Conservation (phyloP, 140 eudicot species). For the Oenanthe javanica region DNA sequence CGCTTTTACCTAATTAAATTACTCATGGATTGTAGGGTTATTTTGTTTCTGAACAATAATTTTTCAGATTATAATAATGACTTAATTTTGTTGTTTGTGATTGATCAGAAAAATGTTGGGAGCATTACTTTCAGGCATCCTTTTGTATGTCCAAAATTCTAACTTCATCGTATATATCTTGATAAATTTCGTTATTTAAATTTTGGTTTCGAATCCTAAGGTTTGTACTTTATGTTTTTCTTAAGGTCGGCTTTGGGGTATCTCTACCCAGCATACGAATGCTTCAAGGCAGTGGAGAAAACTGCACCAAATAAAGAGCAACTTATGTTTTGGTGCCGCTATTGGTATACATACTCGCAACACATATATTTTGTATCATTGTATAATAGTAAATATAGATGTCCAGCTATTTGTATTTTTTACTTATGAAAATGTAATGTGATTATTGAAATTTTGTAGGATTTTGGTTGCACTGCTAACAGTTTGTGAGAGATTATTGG, state of each 20-base stretch:
- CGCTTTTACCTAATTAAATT: too few species aligned
- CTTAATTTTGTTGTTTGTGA: neutral
- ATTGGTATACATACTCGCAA: neutral
- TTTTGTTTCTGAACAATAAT: too few species aligned
- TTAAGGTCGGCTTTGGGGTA: constrained; percentile 2
- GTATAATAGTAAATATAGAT: too few species aligned
- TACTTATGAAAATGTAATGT: neutral
- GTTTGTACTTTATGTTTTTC: neutral
- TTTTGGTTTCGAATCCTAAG: neutral
- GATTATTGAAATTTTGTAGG: neutral
- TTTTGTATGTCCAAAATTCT: neutral
- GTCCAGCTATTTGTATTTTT: neutral
- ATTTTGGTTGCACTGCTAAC: constrained; percentile 9
- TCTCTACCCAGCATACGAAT: constrained; percentile 5
- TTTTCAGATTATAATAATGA: neutral
- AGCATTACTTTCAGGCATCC: constrained; percentile 3
- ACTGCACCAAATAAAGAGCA: neutral
- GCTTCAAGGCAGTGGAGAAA: constrained; percentile 11
- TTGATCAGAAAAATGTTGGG: constrained; percentile 7
- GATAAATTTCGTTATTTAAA: neutral
- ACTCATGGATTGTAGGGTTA: too few species aligned
- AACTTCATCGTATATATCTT: neutral
- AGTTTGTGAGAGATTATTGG: constrained; percentile 7
- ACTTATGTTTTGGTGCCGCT: constrained; percentile 6
- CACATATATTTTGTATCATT: neutral